Evolutionary conservation across 2,329 filamentous ascomycete genomes (phyloP), one percentile per base, ranked within the genome.

Genomic region (Corynespora cassiicola): DNA sequence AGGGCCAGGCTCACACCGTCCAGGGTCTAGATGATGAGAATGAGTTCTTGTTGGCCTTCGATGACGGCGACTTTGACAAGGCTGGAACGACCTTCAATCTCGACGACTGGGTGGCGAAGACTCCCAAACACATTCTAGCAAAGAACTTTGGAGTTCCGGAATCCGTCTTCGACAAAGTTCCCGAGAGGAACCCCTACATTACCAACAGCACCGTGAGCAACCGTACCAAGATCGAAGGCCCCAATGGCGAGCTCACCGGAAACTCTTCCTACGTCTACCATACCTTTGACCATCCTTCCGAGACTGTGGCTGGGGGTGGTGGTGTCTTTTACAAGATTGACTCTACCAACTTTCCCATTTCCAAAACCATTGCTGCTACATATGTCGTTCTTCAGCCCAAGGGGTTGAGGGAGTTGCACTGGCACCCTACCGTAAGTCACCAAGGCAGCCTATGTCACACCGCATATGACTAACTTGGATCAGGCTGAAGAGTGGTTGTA

Each of bases 51-150:
- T 72, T 87, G 1, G 78, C 80, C 19, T 87, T 87, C 54, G 82
- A 86, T 47, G 81, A 86, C 18, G 79, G 80, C 3, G 75, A 87
- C 53, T 87, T 87, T 56, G 82, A 87, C 56, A 77, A 76, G 34
- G 69, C 77, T 19, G 81, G 81, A n/a, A 85, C 81, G 0, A 87
- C 85, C 1, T 88, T 87, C 73, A 85, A 82, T 68, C 74, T 87
- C 16, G 83, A 84, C 47, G 84, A 88, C 68, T 87, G 84, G 84
- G 74, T 88, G 22, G 70, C 77, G 0, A 84, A 86, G 56, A 87
- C 84, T 0, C 84, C 85, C 0, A 79, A 77, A 37, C 69, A 73
- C 1, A 73, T 88, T 28, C 70, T 87, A 0, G 83, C 84, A 22
- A 86, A 85, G 69, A 87, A 87, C 70, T 87, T 87, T 48, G 81